These are phyloP conservation scores for Cochliopodium minus DNA, from an alignment of 208 protist species.

Conservation along the genomic window DNA sequence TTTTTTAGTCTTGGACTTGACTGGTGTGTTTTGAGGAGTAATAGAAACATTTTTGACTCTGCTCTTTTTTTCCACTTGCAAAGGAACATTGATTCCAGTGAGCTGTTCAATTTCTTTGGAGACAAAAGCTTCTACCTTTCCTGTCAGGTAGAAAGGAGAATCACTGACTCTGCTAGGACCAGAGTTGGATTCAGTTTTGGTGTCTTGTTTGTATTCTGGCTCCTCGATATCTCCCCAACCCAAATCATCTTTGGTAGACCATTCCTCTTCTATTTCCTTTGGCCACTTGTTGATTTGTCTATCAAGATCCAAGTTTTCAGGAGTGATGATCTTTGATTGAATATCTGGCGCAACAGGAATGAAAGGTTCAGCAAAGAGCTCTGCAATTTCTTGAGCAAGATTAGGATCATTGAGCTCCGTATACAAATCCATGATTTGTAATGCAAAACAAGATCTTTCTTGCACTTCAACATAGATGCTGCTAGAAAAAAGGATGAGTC, in stretches of 20 bases:
- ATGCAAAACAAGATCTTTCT: background rate
- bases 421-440: background rate
- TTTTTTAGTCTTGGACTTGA: background rate
- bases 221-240: too few relatives aligned
- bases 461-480: constrained; percentile 1
- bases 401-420: background rate
- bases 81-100: background rate
- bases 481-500: background rate
- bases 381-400: background rate
- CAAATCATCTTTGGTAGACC: background rate
- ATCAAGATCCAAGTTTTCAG: background rate
- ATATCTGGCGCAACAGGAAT: background rate
- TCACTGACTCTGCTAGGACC: background rate
- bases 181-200: background rate
- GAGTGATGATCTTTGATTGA: background rate
- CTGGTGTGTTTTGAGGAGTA: background rate
- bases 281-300: too few relatives aligned
- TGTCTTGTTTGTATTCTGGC: background rate
- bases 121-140: background rate
- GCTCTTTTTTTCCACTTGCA: background rate
- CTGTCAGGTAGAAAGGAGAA: background rate
- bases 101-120: background rate
- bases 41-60: background rate
- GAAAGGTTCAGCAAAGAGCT: background rate
- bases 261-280: too few relatives aligned